phyloP scores from a whole-genome alignment of 2,329 filamentous ascomycete species.

The Aspergillus hortae region DNA sequence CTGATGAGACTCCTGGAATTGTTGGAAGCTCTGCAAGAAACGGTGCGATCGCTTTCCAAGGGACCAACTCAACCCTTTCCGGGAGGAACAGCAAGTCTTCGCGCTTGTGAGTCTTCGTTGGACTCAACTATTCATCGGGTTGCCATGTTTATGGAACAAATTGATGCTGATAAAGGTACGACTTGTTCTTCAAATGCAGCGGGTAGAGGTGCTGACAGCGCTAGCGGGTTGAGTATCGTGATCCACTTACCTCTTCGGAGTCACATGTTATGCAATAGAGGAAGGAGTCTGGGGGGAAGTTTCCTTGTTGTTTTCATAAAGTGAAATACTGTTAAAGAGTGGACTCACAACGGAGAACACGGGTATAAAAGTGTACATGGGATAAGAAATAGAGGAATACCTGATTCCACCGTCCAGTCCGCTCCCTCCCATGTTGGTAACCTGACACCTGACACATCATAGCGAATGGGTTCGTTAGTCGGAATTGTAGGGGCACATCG shows the following conservation, averaged over 20 bases:
- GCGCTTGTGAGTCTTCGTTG: constrained; percentile 19
- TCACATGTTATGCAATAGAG: not conserved
- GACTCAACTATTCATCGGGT: constrained; percentile 21
- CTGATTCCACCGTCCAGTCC: not conserved
- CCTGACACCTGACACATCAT: not conserved
- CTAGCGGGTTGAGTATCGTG: not conserved
- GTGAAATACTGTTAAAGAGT: not conserved
- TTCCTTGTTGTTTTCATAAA: not conserved
- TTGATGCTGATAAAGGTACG: constrained; percentile 16
- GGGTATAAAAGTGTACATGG: not conserved
- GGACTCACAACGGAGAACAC: not conserved
- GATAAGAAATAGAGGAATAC: not conserved
- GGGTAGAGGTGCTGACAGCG: too few relatives aligned
- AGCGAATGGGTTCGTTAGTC: constrained; percentile 17
- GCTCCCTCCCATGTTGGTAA: constrained; percentile 30
- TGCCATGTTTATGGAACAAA: constrained; percentile 21
- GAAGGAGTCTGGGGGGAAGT: not conserved
- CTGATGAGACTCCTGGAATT: constrained; percentile 20
- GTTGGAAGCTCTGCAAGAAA: constrained; percentile 17
- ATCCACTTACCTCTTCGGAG: not conserved
- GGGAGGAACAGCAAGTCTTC: constrained; percentile 7
- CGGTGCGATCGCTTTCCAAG: constrained; percentile 12
- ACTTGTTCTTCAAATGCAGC: not conserved
- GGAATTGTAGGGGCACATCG: too few relatives aligned
- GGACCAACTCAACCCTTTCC: constrained; percentile 10